Evolutionary conservation across 2,329 filamentous ascomycete genomes (phyloP).

Genomic region (Sporothrix pallida): DNA sequence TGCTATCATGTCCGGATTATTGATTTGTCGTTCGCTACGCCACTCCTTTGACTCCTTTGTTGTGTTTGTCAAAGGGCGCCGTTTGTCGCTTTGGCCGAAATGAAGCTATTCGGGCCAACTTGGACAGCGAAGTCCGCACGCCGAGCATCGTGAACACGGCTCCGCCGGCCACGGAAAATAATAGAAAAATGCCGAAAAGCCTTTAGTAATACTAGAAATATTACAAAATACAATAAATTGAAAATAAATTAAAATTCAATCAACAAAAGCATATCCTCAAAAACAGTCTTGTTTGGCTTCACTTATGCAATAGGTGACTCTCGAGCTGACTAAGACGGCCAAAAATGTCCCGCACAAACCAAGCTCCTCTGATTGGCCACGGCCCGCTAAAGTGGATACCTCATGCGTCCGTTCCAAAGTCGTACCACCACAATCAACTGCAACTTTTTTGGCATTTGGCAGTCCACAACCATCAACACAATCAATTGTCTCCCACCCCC

Average conservation of each 20-base stretch:
- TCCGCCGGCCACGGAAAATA: neutral
- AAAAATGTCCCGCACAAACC: neutral
- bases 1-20: constrained; percentile 5
- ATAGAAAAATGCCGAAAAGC: neutral
- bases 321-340: neutral
- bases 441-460: constrained; percentile 28
- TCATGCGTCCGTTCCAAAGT: constrained; percentile 18
- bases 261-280: neutral
- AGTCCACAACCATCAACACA: constrained; percentile 5
- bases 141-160: neutral
- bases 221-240: too few species aligned
- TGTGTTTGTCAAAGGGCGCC: neutral
- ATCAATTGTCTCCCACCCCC: neutral
- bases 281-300: neutral
- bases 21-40: neutral
- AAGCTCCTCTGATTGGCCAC: constrained; percentile 25
- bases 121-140: constrained; percentile 19
- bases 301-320: neutral
- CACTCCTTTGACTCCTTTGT: neutral
- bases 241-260: too few species aligned
- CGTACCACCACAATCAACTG: constrained; percentile 31
- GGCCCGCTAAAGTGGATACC: constrained; percentile 5
- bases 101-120: constrained; percentile 28
- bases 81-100: neutral
- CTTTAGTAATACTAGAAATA: neutral